phyloP scores from a whole-genome alignment of 352 stramenopile genomes.

The Halophytophthora polymorphica region DNA sequence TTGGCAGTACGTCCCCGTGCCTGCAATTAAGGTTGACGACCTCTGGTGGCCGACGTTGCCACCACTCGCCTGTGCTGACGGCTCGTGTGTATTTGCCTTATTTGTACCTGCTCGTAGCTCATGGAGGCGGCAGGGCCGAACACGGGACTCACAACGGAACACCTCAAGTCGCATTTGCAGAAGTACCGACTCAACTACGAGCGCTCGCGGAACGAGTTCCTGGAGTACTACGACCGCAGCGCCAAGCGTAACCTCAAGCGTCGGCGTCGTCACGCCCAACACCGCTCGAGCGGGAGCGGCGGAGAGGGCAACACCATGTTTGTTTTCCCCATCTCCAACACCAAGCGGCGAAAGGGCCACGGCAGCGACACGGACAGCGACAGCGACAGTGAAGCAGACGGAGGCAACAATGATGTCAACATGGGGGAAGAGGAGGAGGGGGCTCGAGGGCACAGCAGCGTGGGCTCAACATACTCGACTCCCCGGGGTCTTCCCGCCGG shows the following conservation, averaged over 20 bases:
- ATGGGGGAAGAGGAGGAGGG: constrained; percentile 19
- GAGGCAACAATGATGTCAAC: constrained; percentile 25
- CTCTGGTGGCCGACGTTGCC: not conserved
- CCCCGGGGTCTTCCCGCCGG: not conserved
- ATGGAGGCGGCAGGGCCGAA: constrained; percentile 61
- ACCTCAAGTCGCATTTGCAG: constrained; percentile 86
- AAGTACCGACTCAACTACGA: constrained; percentile 90
- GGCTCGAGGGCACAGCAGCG: not conserved
- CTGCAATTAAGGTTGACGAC: not conserved
- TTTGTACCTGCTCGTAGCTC: constrained; percentile 34
- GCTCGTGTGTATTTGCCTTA: not conserved
- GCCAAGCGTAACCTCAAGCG: constrained; percentile 60
- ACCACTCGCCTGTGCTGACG: not conserved
- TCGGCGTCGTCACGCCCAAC: constrained; percentile 34
- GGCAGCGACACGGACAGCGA: constrained; percentile 38
- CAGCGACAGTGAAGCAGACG: constrained; percentile 33
- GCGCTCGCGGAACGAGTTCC: constrained; percentile 78
- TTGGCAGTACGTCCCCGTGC: constrained; percentile 40
- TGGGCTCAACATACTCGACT: constrained; percentile 5
- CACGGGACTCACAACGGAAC: constrained; percentile 75
- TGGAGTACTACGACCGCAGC: constrained; percentile 84
- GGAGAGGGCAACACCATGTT: constrained; percentile 72
- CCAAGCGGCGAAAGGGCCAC: constrained; percentile 35
- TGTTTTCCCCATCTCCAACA: constrained; percentile 70
- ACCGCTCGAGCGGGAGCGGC: constrained; percentile 16